Percentiles rank a stretch among this genome's conserved stretches.
Conservation (phyloP, 345 rosid genomes). For the Hibiscus mutabilis region DNA sequence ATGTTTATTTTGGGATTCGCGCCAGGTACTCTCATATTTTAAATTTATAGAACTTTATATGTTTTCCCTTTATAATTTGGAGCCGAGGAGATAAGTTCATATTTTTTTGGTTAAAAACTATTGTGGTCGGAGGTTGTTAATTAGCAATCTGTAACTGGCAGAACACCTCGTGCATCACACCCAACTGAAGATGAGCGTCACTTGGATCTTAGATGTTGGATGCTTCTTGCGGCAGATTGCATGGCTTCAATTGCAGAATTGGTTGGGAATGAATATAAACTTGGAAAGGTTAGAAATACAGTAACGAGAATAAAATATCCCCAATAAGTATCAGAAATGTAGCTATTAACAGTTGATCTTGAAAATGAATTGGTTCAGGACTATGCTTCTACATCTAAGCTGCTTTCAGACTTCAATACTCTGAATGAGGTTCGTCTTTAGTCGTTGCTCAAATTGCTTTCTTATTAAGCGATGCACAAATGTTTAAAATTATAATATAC, state of each 20-base stretch:
- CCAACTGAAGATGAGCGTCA: conserved; percentile 86
- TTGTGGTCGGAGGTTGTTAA: conserved; percentile 4
- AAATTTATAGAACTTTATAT: background rate
- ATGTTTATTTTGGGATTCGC: conserved; percentile 78
- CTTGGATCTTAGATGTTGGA: conserved; percentile 94
- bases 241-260: conserved; percentile 60
- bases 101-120: background rate
- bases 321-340: background rate
- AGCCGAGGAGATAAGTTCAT: background rate
- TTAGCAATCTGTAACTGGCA: conserved; percentile 25
- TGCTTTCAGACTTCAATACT: conserved; percentile 69
- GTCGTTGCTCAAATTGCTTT: background rate
- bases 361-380: conserved; percentile 40
- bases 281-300: conserved; percentile 35
- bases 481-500: background rate
- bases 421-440: conserved; percentile 62
- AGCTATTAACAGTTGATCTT: conserved; percentile 8
- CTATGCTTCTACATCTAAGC: conserved; percentile 45
- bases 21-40: conserved; percentile 41
- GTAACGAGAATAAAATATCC: background rate
- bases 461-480: background rate
- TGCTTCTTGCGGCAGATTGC: conserved; percentile 88
- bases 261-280: conserved; percentile 28
- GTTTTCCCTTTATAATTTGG: background rate
- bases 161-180: conserved; percentile 92